phyloP scores from a whole-genome alignment of 192 early-diverging fungal genomes.

The Entomortierella parvispora region DNA sequence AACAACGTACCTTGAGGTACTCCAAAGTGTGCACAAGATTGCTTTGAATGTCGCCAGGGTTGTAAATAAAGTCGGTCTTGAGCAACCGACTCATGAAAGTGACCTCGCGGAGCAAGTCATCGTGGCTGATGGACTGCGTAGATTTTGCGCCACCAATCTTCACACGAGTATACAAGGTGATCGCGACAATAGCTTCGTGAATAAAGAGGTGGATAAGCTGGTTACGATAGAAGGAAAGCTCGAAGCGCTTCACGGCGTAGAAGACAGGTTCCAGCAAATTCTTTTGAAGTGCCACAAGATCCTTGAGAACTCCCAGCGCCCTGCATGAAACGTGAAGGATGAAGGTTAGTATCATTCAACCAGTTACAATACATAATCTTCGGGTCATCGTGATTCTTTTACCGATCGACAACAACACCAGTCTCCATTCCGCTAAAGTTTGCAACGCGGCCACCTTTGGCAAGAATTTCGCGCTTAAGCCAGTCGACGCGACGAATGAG shows the following conservation, averaged over 20 bases:
- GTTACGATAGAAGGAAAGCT: slow-evolving; percentile 85
- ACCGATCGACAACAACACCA: slow-evolving; percentile 79
- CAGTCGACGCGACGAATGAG: slow-evolving; percentile 82
- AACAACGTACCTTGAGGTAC: slow-evolving; percentile 56
- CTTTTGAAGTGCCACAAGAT: slow-evolving; percentile 77
- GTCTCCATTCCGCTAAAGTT: slow-evolving; percentile 81
- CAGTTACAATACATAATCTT: neutral
- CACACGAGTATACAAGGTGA: slow-evolving; percentile 79
- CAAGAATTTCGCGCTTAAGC: slow-evolving; percentile 68
- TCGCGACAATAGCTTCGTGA: slow-evolving; percentile 74
- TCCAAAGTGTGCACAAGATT: slow-evolving; percentile 72
- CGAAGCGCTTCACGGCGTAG: slow-evolving; percentile 84
- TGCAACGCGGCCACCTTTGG: slow-evolving; percentile 80
- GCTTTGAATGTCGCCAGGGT: slow-evolving; percentile 72
- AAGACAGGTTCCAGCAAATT: slow-evolving; percentile 87
- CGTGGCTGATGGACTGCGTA: slow-evolving; percentile 67
- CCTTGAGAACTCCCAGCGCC: slow-evolving; percentile 75
- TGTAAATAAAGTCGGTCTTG: slow-evolving; percentile 85
- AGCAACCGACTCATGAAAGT: slow-evolving; percentile 80
- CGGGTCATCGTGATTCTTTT: no score
- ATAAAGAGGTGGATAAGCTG: slow-evolving; percentile 66
- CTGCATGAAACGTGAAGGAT: no score
- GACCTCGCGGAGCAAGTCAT: slow-evolving; percentile 69
- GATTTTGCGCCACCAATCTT: slow-evolving; percentile 80
- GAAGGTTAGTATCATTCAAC: no score